phyloP scores from a whole-genome alignment of 2,329 filamentous ascomycete genomes.

The Aspergillus ustus region DNA sequence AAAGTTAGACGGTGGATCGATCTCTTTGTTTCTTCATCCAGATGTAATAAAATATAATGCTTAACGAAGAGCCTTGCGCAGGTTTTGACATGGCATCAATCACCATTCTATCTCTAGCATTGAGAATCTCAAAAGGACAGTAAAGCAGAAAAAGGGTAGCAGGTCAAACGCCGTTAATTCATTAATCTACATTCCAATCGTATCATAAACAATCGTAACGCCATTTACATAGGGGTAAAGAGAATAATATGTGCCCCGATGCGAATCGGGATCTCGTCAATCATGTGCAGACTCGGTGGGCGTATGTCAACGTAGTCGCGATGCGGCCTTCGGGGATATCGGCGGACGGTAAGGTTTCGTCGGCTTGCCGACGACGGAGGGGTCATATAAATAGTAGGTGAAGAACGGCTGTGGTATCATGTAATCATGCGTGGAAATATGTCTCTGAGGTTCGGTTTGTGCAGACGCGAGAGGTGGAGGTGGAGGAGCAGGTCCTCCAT shows the following conservation, averaged over 20 bases:
- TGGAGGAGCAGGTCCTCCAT: not conserved
- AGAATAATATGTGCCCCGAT: not conserved
- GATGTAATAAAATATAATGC: not conserved
- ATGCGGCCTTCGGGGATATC: not conserved
- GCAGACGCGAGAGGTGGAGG: not conserved
- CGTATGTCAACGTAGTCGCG: not conserved
- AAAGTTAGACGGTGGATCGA: not conserved
- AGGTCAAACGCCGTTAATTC: not conserved
- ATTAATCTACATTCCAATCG: not conserved
- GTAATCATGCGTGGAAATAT: not conserved
- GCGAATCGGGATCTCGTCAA: constrained; percentile 1
- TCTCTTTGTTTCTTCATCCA: not conserved
- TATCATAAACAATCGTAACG: constrained; percentile 1
- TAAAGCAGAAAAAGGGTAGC: not conserved
- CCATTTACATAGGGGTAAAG: constrained; percentile 4
- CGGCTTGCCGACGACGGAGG: too few relatives aligned
- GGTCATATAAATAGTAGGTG: too few relatives aligned
- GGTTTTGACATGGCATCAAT: not conserved
- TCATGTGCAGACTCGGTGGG: constrained; percentile 1
- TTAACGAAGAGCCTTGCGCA: not conserved
- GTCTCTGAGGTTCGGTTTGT: not conserved
- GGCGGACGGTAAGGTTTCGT: not conserved
- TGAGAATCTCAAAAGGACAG: not conserved
- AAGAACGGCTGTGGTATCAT: too few relatives aligned
- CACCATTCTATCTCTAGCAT: too few relatives aligned